Conservation (phyloP, 495 filamentous ascomycete genomes). For the Podospora australis region DNA sequence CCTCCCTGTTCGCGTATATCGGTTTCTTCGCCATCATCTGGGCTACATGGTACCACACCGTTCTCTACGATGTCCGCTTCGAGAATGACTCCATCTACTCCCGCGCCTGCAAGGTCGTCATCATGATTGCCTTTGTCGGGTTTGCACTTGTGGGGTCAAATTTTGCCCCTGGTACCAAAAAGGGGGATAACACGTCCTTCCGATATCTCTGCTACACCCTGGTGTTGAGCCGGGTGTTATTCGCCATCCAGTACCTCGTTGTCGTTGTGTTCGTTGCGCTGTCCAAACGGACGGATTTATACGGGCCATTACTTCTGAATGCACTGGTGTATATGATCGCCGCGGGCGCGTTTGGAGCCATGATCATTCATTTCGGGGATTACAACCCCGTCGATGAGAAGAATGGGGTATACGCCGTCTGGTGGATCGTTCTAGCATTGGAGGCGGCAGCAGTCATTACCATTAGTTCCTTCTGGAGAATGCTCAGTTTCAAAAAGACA, state of each 20-base stretch:
- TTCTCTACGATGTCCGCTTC: slow-evolving; percentile 64
- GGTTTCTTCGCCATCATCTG: slow-evolving; percentile 48
- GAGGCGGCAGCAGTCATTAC: slow-evolving; percentile 50
- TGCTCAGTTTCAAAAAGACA: slow-evolving; percentile 58
- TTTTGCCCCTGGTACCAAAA: slow-evolving; percentile 38
- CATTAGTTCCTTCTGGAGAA: slow-evolving; percentile 47
- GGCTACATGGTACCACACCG: slow-evolving; percentile 67
- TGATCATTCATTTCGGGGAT: slow-evolving; percentile 35
- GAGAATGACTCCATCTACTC: slow-evolving; percentile 61
- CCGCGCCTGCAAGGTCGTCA: slow-evolving; percentile 54
- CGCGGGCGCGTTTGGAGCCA: slow-evolving; percentile 32
- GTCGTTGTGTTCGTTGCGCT: slow-evolving; percentile 36
- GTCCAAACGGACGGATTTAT: slow-evolving; percentile 22
- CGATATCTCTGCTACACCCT: slow-evolving; percentile 25
- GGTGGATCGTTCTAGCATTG: slow-evolving; percentile 52
- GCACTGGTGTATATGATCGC: slow-evolving; percentile 38
- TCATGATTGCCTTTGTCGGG: slow-evolving; percentile 57
- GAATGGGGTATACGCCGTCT: slow-evolving; percentile 43
- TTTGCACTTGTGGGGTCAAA: slow-evolving; percentile 56
- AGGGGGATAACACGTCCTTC: slow-evolving; percentile 28
- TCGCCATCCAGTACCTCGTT: slow-evolving; percentile 53
- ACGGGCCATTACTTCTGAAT: slow-evolving; percentile 35
- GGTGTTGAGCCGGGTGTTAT: slow-evolving; percentile 36
- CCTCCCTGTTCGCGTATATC: slow-evolving; percentile 19
- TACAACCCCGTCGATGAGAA: slow-evolving; percentile 14